Conservation (phyloP, 768 basidiomycete genomes). For the Hemileccinum rubropunctum region DNA sequence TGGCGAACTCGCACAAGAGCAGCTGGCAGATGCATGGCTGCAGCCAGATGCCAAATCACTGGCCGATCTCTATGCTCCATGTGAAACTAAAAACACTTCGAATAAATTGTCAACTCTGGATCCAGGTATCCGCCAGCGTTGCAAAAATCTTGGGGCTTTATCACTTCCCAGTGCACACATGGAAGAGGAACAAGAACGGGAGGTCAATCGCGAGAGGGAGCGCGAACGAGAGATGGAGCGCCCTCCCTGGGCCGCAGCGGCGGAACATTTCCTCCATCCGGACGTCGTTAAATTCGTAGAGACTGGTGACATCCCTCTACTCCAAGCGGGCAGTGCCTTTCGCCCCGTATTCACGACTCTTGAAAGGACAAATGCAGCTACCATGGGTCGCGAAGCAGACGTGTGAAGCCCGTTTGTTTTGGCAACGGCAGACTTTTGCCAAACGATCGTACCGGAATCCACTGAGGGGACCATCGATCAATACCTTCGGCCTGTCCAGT, state of each 20-base stretch:
- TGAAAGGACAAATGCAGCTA: background rate
- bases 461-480: background rate
- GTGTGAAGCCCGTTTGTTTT: background rate
- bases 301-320: background rate
- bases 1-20: background rate
- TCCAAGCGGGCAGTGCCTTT: background rate
- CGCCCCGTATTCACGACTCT: background rate
- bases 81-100: background rate
- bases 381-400: background rate
- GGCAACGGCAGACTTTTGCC: slow-evolving; percentile 1
- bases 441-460: background rate
- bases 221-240: background rate
- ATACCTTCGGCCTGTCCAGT: slow-evolving; percentile 2
- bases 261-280: slow-evolving; percentile 1
- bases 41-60: slow-evolving; percentile 36
- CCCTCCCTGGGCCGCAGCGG: background rate
- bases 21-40: slow-evolving; percentile 31
- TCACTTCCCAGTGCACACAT: slow-evolving; percentile 18
- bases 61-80: slow-evolving; percentile 31
- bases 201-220: background rate
- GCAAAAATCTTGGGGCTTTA: slow-evolving; percentile 7
- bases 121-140: slow-evolving; percentile 7
- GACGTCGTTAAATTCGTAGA: background rate
- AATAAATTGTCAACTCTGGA: background rate
- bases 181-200: slow-evolving; percentile 44